phyloP scores from a whole-genome alignment of 169 alveolate species.

The Eimeria brunetti region DNA sequence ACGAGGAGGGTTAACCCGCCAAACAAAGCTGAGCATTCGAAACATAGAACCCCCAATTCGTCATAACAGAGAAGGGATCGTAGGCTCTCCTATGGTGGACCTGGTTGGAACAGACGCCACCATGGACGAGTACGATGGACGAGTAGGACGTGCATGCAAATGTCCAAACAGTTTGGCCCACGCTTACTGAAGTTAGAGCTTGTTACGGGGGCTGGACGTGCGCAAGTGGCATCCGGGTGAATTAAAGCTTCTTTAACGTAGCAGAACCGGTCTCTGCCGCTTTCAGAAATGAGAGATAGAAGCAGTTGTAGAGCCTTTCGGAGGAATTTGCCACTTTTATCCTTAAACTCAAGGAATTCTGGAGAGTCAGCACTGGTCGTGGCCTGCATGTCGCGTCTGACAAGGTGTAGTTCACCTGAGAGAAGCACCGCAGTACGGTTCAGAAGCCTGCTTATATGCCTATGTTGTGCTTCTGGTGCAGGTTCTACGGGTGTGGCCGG shows the following conservation, averaged over 20 bases:
- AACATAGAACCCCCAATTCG: neutral
- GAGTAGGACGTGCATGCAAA: neutral
- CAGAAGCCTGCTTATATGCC: neutral
- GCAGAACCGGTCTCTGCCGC: conserved; percentile 77
- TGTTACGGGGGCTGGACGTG: conserved; percentile 66
- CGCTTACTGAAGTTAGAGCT: neutral
- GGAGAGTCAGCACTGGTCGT: conserved; percentile 46
- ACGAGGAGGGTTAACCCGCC: neutral
- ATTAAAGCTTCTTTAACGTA: conserved; percentile 74
- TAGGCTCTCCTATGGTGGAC: neutral
- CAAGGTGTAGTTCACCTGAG: conserved; percentile 70
- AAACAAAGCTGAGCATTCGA: neutral
- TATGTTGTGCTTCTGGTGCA: neutral
- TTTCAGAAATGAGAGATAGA: conserved; percentile 66
- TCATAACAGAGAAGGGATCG: neutral
- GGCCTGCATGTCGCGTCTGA: conserved; percentile 59
- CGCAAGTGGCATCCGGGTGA: conserved; percentile 75
- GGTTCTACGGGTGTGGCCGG: neutral
- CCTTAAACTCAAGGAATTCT: conserved; percentile 61
- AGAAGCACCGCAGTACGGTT: neutral
- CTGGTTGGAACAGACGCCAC: neutral
- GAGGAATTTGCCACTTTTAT: conserved; percentile 54
- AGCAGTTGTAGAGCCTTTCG: conserved; percentile 28
- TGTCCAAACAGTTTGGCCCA: neutral
- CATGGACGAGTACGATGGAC: neutral